phyloP scores from a whole-genome alignment of 805 yeast species.

The Hermanozyma aechmeae region DNA sequence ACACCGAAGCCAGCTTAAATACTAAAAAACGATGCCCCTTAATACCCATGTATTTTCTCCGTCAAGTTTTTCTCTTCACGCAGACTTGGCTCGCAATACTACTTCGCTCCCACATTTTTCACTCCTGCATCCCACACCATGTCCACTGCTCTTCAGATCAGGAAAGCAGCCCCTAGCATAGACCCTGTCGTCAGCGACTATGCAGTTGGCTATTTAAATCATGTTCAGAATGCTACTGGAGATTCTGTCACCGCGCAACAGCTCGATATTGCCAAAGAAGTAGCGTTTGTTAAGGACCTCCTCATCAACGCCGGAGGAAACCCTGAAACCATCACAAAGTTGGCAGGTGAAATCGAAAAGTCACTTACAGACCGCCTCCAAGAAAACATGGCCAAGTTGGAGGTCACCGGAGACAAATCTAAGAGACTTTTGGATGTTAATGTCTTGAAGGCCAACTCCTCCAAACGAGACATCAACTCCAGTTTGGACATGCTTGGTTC shows the following conservation, averaged over 20 bases:
- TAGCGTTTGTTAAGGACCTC: constrained; percentile 55
- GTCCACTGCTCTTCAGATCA: constrained; percentile 48
- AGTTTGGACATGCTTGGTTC: constrained; percentile 73
- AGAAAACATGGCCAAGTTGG: constrained; percentile 64
- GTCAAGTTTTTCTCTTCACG: no score
- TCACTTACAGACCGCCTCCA: constrained; percentile 44
- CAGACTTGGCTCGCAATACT: no score
- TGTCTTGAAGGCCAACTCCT: constrained; percentile 46
- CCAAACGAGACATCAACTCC: constrained; percentile 64
- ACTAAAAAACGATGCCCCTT: no score
- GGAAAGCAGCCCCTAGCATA: constrained; percentile 78
- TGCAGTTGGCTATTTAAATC: constrained; percentile 84
- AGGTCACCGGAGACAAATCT: constrained; percentile 78
- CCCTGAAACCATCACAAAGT: constrained; percentile 38
- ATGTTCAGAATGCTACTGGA: constrained; percentile 65
- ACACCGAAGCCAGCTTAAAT: no score
- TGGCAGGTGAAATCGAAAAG: constrained; percentile 39
- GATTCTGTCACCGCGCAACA: constrained; percentile 77
- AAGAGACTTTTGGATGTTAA: constrained; percentile 77
- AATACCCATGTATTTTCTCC: no score
- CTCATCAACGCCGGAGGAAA: constrained; percentile 81
- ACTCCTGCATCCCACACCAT: constrained; percentile 9
- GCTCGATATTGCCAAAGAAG: constrained; percentile 58
- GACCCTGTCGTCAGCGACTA: constrained; percentile 86
- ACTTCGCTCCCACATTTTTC: no score